phyloP scores from a whole-genome alignment of 441 rosid genomes.

The Pelargonium exstipulatum region DNA sequence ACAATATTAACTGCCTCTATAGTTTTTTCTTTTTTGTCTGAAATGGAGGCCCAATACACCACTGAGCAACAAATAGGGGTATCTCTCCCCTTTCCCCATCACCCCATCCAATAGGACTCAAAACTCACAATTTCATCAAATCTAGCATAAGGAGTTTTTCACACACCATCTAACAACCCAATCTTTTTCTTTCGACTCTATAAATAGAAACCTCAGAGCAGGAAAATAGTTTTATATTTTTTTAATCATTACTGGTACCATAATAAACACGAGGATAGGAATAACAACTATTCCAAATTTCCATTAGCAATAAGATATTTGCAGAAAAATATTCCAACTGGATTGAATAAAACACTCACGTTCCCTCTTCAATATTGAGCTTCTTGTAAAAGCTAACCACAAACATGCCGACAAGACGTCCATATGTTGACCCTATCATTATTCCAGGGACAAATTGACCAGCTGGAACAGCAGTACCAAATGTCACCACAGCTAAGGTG shows the following conservation, averaged over 20 bases:
- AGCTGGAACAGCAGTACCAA: constrained; percentile 97
- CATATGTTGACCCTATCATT: constrained; percentile 97
- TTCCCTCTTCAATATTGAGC: constrained; percentile 95
- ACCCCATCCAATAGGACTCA: too few relatives aligned
- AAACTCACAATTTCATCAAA: too few relatives aligned
- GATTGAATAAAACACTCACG: constrained; percentile 54
- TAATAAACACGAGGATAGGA: neutral
- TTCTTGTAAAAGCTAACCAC: constrained; percentile 86
- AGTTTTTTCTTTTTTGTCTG: too few relatives aligned
- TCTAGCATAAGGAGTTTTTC: too few relatives aligned
- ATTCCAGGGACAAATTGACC: constrained; percentile 99
- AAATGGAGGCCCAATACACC: too few relatives aligned
- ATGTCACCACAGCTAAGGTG: constrained; percentile 85
- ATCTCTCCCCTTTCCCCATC: too few relatives aligned
- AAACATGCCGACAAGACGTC: constrained; percentile 97
- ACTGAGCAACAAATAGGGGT: too few relatives aligned
- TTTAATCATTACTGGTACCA: neutral
- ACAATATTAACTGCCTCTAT: too few relatives aligned
- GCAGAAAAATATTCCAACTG: neutral
- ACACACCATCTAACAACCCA: too few relatives aligned
- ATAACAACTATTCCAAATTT: neutral
- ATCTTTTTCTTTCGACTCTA: too few relatives aligned
- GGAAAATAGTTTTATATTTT: too few relatives aligned
- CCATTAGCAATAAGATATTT: neutral
- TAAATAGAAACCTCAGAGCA: too few relatives aligned